Evolutionary conservation across 441 rosid species (phyloP).

Genomic region (Euphorbia celastroides): DNA sequence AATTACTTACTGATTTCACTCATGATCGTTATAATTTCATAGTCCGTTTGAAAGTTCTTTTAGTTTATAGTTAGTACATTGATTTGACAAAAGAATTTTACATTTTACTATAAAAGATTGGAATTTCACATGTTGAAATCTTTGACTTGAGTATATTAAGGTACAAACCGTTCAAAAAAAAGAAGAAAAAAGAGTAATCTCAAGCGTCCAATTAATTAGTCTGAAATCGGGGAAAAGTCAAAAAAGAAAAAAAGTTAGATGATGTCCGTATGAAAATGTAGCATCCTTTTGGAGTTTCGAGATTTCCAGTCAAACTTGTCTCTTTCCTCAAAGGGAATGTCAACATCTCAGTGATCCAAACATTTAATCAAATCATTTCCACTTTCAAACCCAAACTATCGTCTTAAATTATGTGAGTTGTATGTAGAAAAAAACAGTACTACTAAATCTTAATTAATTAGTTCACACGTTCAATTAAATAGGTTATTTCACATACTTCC

Average conservation of each 20-base stretch:
- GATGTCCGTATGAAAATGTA: background rate
- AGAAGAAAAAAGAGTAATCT: background rate
- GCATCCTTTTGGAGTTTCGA: conserved; percentile 1
- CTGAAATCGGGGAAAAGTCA: background rate
- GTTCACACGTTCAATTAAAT: background rate
- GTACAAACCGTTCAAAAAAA: background rate
- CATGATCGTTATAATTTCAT: too few species aligned
- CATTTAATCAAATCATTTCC: background rate
- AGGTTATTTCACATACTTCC: too few species aligned
- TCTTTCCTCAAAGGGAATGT: background rate
- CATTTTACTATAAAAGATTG: too few species aligned
- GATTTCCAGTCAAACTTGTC: background rate
- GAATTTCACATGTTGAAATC: too few species aligned
- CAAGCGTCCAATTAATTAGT: background rate
- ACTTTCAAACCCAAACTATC: background rate
- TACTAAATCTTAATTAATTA: background rate
- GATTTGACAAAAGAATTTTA: too few species aligned
- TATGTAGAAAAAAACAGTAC: background rate
- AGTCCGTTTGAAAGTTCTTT: too few species aligned
- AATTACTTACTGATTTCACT: too few species aligned
- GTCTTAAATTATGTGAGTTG: background rate
- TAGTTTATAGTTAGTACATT: too few species aligned
- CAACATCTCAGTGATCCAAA: background rate
- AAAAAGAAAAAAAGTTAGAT: background rate
- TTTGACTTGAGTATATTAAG: too few species aligned